Conservation (phyloP, 2,329 filamentous ascomycete species). For the Cucurbitaria berberidis region DNA sequence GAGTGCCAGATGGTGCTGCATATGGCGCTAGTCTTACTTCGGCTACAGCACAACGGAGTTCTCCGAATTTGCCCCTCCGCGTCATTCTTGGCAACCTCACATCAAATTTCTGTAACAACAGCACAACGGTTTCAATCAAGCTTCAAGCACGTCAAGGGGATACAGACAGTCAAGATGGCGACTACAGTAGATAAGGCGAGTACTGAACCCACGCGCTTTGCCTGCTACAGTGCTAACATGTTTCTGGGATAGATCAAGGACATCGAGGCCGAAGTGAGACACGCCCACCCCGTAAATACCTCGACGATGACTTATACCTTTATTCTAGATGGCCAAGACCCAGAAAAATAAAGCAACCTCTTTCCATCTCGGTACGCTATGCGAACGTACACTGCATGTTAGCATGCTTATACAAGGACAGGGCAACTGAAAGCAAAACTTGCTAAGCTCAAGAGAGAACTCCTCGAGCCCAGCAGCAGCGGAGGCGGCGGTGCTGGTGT, state of each 20-base stretch:
- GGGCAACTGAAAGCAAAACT: constrained; percentile 96
- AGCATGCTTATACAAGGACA: constrained; percentile 42
- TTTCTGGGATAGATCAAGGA: constrained; percentile 78
- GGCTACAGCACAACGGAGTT: constrained; percentile 21
- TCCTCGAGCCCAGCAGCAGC: constrained; percentile 79
- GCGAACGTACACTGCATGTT: constrained; percentile 3
- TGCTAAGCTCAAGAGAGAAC: constrained; percentile 94
- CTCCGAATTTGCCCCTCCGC: constrained; percentile 30
- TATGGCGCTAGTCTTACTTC: constrained; percentile 1
- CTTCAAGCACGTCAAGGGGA: constrained; percentile 7
- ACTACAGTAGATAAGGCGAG: constrained; percentile 95
- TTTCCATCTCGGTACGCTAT: constrained; percentile 76
- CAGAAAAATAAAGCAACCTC: constrained; percentile 98
- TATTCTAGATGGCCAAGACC: constrained; percentile 82
- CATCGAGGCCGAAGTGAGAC: constrained; percentile 87
- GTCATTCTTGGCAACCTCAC: constrained; percentile 35
- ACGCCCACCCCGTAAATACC: constrained; percentile 18
- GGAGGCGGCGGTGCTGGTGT: constrained; percentile 81
- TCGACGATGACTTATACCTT: constrained; percentile 30
- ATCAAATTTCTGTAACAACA: constrained; percentile 40
- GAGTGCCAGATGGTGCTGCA: constrained; percentile 2
- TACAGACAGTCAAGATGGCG: constrained; percentile 71
- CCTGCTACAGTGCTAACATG: constrained; percentile 35
- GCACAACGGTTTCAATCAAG: constrained; percentile 10
- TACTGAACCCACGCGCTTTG: constrained; percentile 32